Base-by-base conservation (phyloP, 1,139 yeast species). In the Kodamaea arcana region DNA sequence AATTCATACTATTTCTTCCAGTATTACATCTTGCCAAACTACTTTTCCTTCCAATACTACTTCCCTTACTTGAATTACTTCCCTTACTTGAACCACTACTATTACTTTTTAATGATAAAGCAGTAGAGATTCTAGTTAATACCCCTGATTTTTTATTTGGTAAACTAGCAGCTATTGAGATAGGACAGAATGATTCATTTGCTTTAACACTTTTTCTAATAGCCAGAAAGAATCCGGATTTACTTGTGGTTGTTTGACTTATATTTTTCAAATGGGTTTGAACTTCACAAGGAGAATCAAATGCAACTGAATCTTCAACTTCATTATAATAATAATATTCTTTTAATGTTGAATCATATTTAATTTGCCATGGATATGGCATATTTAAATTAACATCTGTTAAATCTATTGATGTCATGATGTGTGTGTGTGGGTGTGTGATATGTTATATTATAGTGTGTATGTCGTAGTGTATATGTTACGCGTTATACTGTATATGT, bases 241-340 rank as follows among this genome's bases (percentile, higher is more conserved):
- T 18, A 18, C 28, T 25, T 25, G 26, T 12, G 6, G 26, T 14
- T 12, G 28, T 15, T 25, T 6, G 17, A 5, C 9, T 7, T 12
- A 25, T 25, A 12, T 25, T 25, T 17, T 12, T 14, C 8, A 25
- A 13, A 17, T 24, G 28, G 24, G 29, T 28, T 33, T 55, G 54
- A 6, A 69, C 74, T 45, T 69, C 74, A 39, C 62, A 55, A 3
- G 75, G 74, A 28, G 56, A 55, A 43, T 69, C 74, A 42, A 66
- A 69, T 13, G 65, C 49, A 11, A 65, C 52, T 3, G 60, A 42
- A 31, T 60, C 58, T 33, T 62, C 65, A 20, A 43, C 40, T 13
- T 54, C 45, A 46, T 67, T 62, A 22, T 58, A 40, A 41, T 64
- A 69, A 48, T 68, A 68, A 42, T 62, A 54, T 44, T 65, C 69